Percentiles rank a stretch among this genome's conserved stretches.
phyloP scores from a whole-genome alignment of 1,284 basidiomycete species.

The Mycena citricolor region DNA sequence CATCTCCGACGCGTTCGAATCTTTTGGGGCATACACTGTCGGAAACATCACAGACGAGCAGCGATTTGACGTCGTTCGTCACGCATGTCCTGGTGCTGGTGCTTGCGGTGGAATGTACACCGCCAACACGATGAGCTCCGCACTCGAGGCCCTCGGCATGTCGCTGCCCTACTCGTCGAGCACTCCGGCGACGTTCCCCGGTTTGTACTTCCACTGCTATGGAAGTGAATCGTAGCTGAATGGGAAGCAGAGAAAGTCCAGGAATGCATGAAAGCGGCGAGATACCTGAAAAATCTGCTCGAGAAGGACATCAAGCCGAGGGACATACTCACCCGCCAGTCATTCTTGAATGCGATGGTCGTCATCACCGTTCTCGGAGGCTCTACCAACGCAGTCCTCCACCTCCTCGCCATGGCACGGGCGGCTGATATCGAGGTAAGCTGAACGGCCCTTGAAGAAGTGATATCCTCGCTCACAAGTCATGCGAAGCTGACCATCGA shows the following conservation, averaged over 20 bases:
- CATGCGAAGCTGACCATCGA: slow-evolving; percentile 81
- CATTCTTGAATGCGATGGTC: slow-evolving; percentile 91
- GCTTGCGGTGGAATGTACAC: slow-evolving; percentile 87
- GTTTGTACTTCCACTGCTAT: slow-evolving; percentile 36
- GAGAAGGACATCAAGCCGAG: slow-evolving; percentile 87
- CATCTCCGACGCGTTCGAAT: slow-evolving; percentile 82
- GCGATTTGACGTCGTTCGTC: slow-evolving; percentile 76
- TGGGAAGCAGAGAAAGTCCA: slow-evolving; percentile 67
- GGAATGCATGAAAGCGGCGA: slow-evolving; percentile 84
- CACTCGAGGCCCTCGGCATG: slow-evolving; percentile 90
- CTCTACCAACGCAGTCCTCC: slow-evolving; percentile 92
- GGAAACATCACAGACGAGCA: slow-evolving; percentile 78
- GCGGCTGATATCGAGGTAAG: slow-evolving; percentile 73
- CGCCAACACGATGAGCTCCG: slow-evolving; percentile 88
- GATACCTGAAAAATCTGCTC: slow-evolving; percentile 79
- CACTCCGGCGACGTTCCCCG: slow-evolving; percentile 77
- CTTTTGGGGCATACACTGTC: slow-evolving; percentile 73
- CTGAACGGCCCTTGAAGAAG: too few species aligned
- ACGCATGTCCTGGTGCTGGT: slow-evolving; percentile 80
- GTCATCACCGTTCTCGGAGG: slow-evolving; percentile 85
- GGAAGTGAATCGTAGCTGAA: neutral
- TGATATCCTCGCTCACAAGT: neutral
- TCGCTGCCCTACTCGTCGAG: slow-evolving; percentile 88
- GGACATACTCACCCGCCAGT: slow-evolving; percentile 88
- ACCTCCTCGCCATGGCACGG: slow-evolving; percentile 91